These are phyloP conservation scores for Nitzschia putrida DNA, from an alignment of 108 stramenopile genomes.

Conservation along the genomic window DNA sequence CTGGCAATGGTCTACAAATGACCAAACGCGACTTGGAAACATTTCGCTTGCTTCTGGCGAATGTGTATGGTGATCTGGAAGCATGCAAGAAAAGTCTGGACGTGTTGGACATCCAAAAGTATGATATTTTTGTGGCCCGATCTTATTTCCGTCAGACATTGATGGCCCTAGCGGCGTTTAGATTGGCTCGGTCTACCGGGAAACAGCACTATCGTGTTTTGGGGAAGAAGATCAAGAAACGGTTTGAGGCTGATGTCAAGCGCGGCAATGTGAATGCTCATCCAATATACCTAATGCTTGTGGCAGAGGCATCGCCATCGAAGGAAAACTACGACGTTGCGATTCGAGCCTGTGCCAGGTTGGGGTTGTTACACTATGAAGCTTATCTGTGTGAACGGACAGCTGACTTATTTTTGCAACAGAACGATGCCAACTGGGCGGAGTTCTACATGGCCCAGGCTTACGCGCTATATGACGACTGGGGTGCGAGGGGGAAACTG, in stretches of 20 bases:
- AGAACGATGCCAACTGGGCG: slow-evolving; percentile 27
- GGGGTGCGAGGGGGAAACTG: slow-evolving; percentile 49
- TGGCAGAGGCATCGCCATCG: slow-evolving; percentile 36
- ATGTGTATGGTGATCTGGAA: slow-evolving; percentile 26
- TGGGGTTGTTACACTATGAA: slow-evolving; percentile 36
- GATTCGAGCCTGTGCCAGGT: slow-evolving; percentile 30
- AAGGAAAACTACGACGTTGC: slow-evolving; percentile 37
- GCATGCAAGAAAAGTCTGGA: slow-evolving; percentile 18
- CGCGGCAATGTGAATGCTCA: slow-evolving; percentile 30
- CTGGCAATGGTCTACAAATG: slow-evolving; percentile 27
- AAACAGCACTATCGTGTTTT: slow-evolving; percentile 10
- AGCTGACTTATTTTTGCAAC: slow-evolving; percentile 29
- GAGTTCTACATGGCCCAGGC: slow-evolving; percentile 38
- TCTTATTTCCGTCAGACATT: slow-evolving; percentile 1
- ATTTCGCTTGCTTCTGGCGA: slow-evolving; percentile 30
- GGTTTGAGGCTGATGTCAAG: slow-evolving; percentile 15
- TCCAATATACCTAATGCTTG: slow-evolving; percentile 21
- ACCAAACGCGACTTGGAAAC: slow-evolving; percentile 36
- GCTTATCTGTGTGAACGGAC: slow-evolving; percentile 41
- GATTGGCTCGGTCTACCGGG: not conserved
- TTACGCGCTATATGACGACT: slow-evolving; percentile 40
- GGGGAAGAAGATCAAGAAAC: slow-evolving; percentile 28
- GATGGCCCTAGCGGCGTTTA: slow-evolving; percentile 25
- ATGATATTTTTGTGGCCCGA: slow-evolving; percentile 18
- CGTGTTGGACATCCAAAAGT: slow-evolving; percentile 7